Base-by-base conservation (phyloP, 1,284 basidiomycete species). In the Ustilago trichophora region DNA sequence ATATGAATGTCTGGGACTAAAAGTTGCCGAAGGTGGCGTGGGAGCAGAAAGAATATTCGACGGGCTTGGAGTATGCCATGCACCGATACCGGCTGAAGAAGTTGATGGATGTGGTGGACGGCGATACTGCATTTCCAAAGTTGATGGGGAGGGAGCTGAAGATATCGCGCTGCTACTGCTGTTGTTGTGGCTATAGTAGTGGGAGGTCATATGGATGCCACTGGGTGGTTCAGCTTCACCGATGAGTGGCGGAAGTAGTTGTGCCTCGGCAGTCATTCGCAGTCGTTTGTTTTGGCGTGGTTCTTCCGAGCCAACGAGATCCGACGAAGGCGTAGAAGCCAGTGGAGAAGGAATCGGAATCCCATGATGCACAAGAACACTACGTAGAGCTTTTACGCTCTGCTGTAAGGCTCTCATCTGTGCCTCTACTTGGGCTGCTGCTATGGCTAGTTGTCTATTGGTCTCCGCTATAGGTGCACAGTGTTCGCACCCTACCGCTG, bases 51-150 rank as follows among this genome's bases (percentile, higher is more conserved):
- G 13, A 4, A 55, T 36, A 0, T 33, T 35, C 0, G 48, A 52
- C 5, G 49, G 54, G 18, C 45, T 53, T 1, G 60, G 60, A 3
- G 60, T 49, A 15, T 57, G 53, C 53, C 60, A 64, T 9, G 36
- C 32, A 29, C 27, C 27, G 13, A 7, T 29, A 29, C 27, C 27
- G 13, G 8, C 27, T 29, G n/a, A n/a, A n/a, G n/a, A n/a, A n/a
- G n/a, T n/a, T n/a, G 13, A n/a, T n/a, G n/a, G n/a, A n/a, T n/a
- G n/a, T n/a, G n/a, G n/a, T n/a, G n/a, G n/a, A n/a, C n/a, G n/a
- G n/a, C n/a, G n/a, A n/a, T n/a, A n/a, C 6, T 12, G 24, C 10
- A 10, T 11, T 9, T 25, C 43, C 15, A 18, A 16, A 3, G 22
- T 13, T 15, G 27, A 5, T 11, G 47, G 8, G 4, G 32, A 6